Evolutionary conservation across 2,329 filamentous ascomycete species (phyloP).

Genomic region (Talaromyces sp.): DNA sequence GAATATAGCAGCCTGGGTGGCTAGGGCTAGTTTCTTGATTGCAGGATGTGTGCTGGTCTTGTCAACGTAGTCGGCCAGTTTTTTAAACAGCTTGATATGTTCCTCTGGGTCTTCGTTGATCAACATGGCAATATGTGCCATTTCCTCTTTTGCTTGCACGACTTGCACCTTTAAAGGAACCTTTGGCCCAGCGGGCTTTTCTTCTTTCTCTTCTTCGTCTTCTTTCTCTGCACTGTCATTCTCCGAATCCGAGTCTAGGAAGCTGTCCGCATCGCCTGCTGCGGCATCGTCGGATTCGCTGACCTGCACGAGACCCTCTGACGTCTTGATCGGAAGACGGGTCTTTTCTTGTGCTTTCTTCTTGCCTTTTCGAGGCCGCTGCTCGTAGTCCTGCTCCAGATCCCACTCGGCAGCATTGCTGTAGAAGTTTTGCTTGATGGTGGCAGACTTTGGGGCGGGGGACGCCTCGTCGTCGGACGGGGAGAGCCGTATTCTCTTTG

Average conservation of each 20-base stretch:
- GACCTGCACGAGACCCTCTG: slow-evolving; percentile 65
- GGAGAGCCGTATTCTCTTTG: slow-evolving; percentile 49
- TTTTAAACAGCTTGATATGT: slow-evolving; percentile 73
- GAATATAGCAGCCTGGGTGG: slow-evolving; percentile 83
- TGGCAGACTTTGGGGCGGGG: slow-evolving; percentile 22
- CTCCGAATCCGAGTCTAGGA: slow-evolving; percentile 52
- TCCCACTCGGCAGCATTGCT: slow-evolving; percentile 78
- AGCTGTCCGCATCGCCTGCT: slow-evolving; percentile 57
- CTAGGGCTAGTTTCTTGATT: slow-evolving; percentile 80
- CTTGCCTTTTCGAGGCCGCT: slow-evolving; percentile 68
- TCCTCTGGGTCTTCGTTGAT: slow-evolving; percentile 94
- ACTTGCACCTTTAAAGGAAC: slow-evolving; percentile 76
- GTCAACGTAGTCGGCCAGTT: slow-evolving; percentile 64
- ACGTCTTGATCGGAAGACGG: slow-evolving; percentile 79
- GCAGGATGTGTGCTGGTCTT: slow-evolving; percentile 58
- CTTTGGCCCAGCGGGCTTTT: slow-evolving; percentile 50
- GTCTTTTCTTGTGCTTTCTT: slow-evolving; percentile 69
- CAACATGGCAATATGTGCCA: slow-evolving; percentile 73
- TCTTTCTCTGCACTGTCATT: slow-evolving; percentile 46
- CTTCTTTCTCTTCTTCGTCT: slow-evolving; percentile 40
- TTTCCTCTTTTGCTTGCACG: slow-evolving; percentile 80
- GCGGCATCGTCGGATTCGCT: slow-evolving; percentile 42
- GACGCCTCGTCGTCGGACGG: slow-evolving; percentile 38
- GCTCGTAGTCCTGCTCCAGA: slow-evolving; percentile 87
- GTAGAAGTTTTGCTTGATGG: slow-evolving; percentile 55